phyloP scores from a whole-genome alignment of 2,329 filamentous ascomycete genomes.

The Plectosphaerella plurivora region DNA sequence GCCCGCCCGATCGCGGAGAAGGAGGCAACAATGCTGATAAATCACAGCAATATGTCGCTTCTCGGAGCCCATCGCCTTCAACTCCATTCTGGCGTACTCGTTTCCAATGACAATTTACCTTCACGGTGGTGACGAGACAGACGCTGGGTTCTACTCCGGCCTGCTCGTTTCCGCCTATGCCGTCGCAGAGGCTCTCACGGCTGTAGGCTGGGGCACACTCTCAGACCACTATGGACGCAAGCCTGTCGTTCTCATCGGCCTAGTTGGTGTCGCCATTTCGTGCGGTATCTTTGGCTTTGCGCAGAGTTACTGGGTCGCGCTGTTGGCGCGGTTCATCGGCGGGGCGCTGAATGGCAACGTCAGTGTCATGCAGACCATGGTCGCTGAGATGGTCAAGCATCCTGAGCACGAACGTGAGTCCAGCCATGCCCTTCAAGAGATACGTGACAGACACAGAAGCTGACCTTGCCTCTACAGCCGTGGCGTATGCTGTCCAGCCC shows the following conservation, averaged over 20 bases:
- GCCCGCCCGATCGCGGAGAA: neutral
- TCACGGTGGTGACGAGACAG: slow-evolving; percentile 24
- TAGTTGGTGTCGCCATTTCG: slow-evolving; percentile 27
- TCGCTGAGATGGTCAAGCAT: slow-evolving; percentile 34
- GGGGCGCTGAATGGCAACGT: slow-evolving; percentile 35
- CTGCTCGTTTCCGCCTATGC: slow-evolving; percentile 41
- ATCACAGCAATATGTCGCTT: slow-evolving; percentile 37
- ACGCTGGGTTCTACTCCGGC: slow-evolving; percentile 44
- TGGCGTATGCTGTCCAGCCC: slow-evolving; percentile 28
- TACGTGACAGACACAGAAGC: neutral
- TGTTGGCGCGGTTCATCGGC: slow-evolving; percentile 33
- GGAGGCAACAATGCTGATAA: neutral
- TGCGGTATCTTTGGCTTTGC: slow-evolving; percentile 37
- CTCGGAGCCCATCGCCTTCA: slow-evolving; percentile 40
- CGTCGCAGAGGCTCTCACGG: slow-evolving; percentile 35
- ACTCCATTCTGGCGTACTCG: slow-evolving; percentile 38
- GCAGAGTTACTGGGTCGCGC: slow-evolving; percentile 34
- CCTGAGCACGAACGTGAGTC: slow-evolving; percentile 33
- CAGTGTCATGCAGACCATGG: slow-evolving; percentile 35
- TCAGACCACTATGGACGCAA: slow-evolving; percentile 33
- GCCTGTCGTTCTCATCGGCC: slow-evolving; percentile 22
- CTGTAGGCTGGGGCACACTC: slow-evolving; percentile 35
- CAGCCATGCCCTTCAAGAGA: neutral
- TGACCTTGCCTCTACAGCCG: slow-evolving; percentile 12
- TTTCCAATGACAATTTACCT: slow-evolving; percentile 37